phyloP scores from a whole-genome alignment of 768 basidiomycete species.

The Cantharellus cinnabarinus region DNA sequence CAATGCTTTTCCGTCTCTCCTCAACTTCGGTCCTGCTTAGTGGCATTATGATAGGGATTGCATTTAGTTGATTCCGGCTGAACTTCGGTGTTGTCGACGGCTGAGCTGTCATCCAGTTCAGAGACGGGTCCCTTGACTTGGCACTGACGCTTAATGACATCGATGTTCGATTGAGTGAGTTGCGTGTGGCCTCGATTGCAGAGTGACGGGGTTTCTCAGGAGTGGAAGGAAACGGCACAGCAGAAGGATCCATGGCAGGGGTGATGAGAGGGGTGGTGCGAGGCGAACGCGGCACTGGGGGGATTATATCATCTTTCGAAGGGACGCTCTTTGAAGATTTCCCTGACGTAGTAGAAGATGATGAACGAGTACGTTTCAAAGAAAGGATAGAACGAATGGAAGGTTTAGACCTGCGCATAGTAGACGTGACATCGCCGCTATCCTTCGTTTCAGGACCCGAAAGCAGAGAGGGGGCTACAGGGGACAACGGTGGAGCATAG shows the following conservation, averaged over 20 bases:
- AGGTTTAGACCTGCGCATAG: background rate
- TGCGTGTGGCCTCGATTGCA: no score
- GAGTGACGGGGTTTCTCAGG: background rate
- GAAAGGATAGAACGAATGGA: background rate
- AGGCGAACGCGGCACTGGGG: no score
- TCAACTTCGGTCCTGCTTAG: background rate
- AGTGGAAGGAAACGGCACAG: background rate
- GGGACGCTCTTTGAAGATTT: no score
- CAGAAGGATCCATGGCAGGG: background rate
- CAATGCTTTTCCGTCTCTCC: no score
- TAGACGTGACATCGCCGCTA: background rate
- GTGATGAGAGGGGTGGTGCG: no score
- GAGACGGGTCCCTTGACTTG: background rate
- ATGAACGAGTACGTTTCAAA: background rate
- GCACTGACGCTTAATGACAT: background rate
- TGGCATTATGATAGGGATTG: background rate
- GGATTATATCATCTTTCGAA: no score
- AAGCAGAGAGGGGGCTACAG: background rate
- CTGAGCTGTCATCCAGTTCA: background rate
- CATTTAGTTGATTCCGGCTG: background rate
- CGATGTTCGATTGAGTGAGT: background rate
- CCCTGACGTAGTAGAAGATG: no score
- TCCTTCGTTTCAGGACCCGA: background rate
- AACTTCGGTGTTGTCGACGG: background rate
- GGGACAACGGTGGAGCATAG: background rate